Conservation (phyloP, 495 filamentous ascomycete genomes). For the Aspergillus cavernicola region DNA sequence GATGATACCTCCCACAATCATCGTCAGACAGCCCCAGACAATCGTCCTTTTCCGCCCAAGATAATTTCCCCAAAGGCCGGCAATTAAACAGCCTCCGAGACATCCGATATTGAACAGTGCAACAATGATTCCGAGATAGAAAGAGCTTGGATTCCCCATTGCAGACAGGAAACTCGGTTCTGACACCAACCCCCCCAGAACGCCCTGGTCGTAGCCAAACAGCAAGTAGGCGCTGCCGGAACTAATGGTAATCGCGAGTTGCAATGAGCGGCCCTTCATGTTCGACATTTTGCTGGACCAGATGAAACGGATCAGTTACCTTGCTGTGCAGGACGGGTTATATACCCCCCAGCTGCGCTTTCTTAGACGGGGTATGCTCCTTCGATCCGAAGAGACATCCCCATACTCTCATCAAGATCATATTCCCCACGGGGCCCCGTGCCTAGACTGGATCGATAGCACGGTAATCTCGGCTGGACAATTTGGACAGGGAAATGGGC, state of each 20-base stretch:
- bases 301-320: neutral
- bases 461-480: too few relatives aligned
- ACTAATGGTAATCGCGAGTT: conserved; percentile 14
- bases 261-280: conserved; percentile 9
- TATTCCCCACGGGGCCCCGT: neutral
- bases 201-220: conserved; percentile 22
- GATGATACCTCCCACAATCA: conserved; percentile 48
- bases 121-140: conserved; percentile 11
- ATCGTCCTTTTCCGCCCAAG: conserved; percentile 53
- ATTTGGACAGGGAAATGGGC: neutral
- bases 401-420: too few relatives aligned
- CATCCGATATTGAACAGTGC: conserved; percentile 15
- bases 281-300: neutral
- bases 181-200: conserved; percentile 14
- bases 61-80: conserved; percentile 46
- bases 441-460: neutral
- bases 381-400: too few relatives aligned
- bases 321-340: too few relatives aligned
- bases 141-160: conserved; percentile 6
- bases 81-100: conserved; percentile 7
- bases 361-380: too few relatives aligned
- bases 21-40: conserved; percentile 41
- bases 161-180: conserved; percentile 14
- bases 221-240: conserved; percentile 26
- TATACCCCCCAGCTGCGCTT: too few relatives aligned